These are phyloP conservation scores for Nitzschia putrida DNA, from an alignment of 108 stramenopile species.

Conservation along the genomic window DNA sequence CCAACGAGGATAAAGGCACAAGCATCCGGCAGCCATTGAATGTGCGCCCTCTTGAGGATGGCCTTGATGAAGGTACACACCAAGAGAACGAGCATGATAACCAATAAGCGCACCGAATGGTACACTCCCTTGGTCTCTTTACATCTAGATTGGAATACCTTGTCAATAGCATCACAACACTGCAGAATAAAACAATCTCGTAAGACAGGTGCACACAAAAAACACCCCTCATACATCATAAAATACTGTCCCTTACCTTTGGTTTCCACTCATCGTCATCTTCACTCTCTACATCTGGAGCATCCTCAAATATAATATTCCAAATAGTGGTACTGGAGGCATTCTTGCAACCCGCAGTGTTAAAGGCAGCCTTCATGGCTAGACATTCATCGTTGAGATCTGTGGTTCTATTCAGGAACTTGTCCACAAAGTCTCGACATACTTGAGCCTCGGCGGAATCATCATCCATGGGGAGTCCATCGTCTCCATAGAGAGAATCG, in stretches of 20 bases:
- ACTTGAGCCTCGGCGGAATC: constrained; percentile 48
- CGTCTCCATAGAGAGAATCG: background rate
- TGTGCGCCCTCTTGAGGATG: constrained; percentile 46
- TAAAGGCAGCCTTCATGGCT: constrained; percentile 77
- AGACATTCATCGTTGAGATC: constrained; percentile 82
- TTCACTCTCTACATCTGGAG: background rate
- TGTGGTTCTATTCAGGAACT: constrained; percentile 82
- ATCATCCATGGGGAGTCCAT: constrained; percentile 20
- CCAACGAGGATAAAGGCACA: constrained; percentile 81
- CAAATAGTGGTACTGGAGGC: constrained; percentile 11
- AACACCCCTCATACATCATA: no score
- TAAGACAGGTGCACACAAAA: no score
- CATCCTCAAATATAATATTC: background rate
- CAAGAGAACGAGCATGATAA: constrained; percentile 72
- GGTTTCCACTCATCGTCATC: background rate
- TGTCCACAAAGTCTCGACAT: constrained; percentile 66
- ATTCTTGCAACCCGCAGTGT: constrained; percentile 63
- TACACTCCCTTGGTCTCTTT: constrained; percentile 31
- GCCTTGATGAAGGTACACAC: constrained; percentile 70
- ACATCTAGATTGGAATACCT: constrained; percentile 59
- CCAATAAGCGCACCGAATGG: constrained; percentile 61
- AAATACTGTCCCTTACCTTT: background rate
- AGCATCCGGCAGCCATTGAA: constrained; percentile 81
- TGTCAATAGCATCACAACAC: constrained; percentile 60
- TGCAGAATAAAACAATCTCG: background rate